Evolutionary conservation across 306 rosid species (phyloP).

Genomic region (apple (Malus domestica)): ASM211411v1 NC_041798.1:7779001-7779500

Average conservation of each 20-base stretch:
- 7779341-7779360: conserved; percentile 94
- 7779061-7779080: conserved; percentile 24
- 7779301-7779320: conserved; percentile 37
- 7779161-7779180: conserved; percentile 42
- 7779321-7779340: conserved; percentile 56
- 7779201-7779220: conserved; percentile 55
- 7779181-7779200: conserved; percentile 59
- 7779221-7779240: conserved; percentile 58
- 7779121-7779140: conserved; percentile 53
- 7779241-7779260: conserved; percentile 76
- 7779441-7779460: conserved; percentile 66
- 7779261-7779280: conserved; percentile 76
- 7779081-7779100: conserved; percentile 52
- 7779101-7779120: conserved; percentile 83
- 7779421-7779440: conserved; percentile 72
- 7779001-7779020: not conserved
- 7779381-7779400: conserved; percentile 59
- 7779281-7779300: conserved; percentile 59
- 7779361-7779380: conserved; percentile 73
- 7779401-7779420: conserved; percentile 72
- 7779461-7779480: conserved; percentile 52
- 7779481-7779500: conserved; percentile 41
- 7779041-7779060: conserved; percentile 20
- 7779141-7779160: conserved; percentile 31
- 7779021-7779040: conserved; percentile 4